Evolutionary conservation across 2,329 filamentous ascomycete genomes (phyloP).

Genomic region (Penicillium sp.): DNA sequence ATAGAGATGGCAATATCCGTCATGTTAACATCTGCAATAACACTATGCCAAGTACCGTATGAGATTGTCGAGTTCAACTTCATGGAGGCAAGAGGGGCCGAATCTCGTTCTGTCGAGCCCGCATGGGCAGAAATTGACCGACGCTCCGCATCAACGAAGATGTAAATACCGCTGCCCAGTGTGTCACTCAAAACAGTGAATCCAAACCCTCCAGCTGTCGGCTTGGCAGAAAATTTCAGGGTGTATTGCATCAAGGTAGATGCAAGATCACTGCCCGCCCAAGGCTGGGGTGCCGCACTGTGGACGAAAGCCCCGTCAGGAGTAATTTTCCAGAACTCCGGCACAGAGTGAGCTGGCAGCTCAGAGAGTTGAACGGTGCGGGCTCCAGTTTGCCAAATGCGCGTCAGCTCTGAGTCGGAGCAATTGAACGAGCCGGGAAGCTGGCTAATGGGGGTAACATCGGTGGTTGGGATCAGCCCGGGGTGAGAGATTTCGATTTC

Average conservation of each 20-base stretch:
- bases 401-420: constrained; percentile 11
- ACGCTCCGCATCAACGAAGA: constrained; percentile 25
- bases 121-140: constrained; percentile 15
- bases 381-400: constrained; percentile 15
- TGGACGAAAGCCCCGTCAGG: constrained; percentile 14
- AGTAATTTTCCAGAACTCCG: constrained; percentile 17
- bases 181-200: constrained; percentile 35
- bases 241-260: constrained; percentile 8
- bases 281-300: constrained; percentile 15
- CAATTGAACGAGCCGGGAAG: constrained; percentile 17
- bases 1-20: constrained; percentile 7
- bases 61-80: constrained; percentile 4
- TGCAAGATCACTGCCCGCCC: neutral
- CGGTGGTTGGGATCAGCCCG: constrained; percentile 24
- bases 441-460: neutral
- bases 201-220: constrained; percentile 29
- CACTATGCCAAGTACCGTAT: constrained; percentile 8
- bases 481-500: constrained; percentile 28
- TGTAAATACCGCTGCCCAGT: constrained; percentile 31
- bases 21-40: constrained; percentile 8
- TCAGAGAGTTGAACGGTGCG: constrained; percentile 16
- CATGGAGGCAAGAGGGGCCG: constrained; percentile 3
- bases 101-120: constrained; percentile 8
- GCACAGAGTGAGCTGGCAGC: constrained; percentile 7
- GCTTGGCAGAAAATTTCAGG: constrained; percentile 21